Evolutionary conservation across 148 eudicot genomes (phyloP).

Genomic region (Persicaria tinctoria): DNA sequence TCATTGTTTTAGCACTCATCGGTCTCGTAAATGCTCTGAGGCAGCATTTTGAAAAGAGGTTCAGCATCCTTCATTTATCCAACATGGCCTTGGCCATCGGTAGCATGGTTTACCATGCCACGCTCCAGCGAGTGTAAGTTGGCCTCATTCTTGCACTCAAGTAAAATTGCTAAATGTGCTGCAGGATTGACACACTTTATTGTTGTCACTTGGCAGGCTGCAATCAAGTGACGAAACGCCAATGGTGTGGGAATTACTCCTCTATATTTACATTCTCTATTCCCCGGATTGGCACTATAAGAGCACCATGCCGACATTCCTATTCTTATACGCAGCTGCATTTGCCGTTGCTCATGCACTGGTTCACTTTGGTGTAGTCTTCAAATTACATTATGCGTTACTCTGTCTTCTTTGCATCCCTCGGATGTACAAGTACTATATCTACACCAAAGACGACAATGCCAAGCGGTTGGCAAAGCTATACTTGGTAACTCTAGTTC

Average conservation of each 20-base stretch:
- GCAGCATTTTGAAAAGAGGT: slow-evolving; percentile 76
- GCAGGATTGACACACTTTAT: not conserved
- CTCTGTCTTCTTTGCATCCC: slow-evolving; percentile 96
- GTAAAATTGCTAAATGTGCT: not conserved
- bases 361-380: slow-evolving; percentile 49
- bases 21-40: slow-evolving; percentile 69
- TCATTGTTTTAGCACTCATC: slow-evolving; percentile 59
- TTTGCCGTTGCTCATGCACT: slow-evolving; percentile 70
- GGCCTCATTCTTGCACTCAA: not conserved
- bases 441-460: slow-evolving; percentile 44
- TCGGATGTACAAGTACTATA: slow-evolving; percentile 90
- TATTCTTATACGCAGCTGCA: slow-evolving; percentile 72
- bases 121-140: slow-evolving; percentile 66
- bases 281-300: slow-evolving; percentile 97
- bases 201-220: slow-evolving; percentile 59
- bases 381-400: slow-evolving; percentile 59
- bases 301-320: slow-evolving; percentile 89
- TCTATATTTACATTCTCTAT: slow-evolving; percentile 83
- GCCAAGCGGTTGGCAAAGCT: slow-evolving; percentile 76
- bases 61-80: slow-evolving; percentile 73
- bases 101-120: slow-evolving; percentile 79
- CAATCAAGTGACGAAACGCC: slow-evolving; percentile 95
- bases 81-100: slow-evolving; percentile 77
- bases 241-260: slow-evolving; percentile 97
- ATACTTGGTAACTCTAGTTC: slow-evolving; percentile 40